Percentiles rank a stretch among this genome's conserved stretches.
Conservation (phyloP, 495 filamentous ascomycete species). For the Aspergillus saccharolyticus region DNA sequence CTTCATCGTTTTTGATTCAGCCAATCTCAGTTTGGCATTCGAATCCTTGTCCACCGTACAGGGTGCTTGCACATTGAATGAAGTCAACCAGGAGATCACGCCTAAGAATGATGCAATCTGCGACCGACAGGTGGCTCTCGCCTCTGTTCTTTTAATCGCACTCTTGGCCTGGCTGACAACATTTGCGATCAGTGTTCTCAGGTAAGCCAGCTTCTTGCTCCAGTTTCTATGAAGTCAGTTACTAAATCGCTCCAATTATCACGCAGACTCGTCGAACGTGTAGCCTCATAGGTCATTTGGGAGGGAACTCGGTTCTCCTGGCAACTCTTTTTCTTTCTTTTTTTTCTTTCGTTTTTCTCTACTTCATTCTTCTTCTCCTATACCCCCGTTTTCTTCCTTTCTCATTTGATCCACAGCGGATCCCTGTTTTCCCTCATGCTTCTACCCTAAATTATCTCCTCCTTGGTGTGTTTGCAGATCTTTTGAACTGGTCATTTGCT, state of each 20-base stretch:
- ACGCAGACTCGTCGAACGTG: constrained; percentile 62
- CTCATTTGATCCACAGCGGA: not conserved
- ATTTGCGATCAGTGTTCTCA: constrained; percentile 82
- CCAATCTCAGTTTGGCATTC: constrained; percentile 86
- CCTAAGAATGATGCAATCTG: constrained; percentile 53
- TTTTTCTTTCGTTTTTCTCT: not conserved
- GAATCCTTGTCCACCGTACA: constrained; percentile 69
- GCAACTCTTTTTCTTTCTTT: not conserved
- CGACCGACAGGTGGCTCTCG: constrained; percentile 67
- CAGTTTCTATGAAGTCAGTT: constrained; percentile 6
- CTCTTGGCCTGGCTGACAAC: constrained; percentile 86
- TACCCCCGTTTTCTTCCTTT: constrained; percentile 2
- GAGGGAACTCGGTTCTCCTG: not conserved
- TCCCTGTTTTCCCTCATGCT: not conserved
- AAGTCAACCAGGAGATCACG: constrained; percentile 33
- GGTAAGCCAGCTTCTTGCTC: constrained; percentile 39
- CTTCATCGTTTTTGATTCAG: constrained; percentile 94
- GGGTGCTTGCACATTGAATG: constrained; percentile 50
- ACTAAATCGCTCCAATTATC: constrained; percentile 3
- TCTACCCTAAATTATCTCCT: not conserved
- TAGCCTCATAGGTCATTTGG: constrained; percentile 36
- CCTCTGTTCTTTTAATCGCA: constrained; percentile 75
- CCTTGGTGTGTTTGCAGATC: constrained; percentile 6
- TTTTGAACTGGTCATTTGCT: constrained; percentile 1
- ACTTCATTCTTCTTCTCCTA: not conserved